A percentile compares a stretch with the other conserved stretches of the same genome.
phyloP scores from a whole-genome alignment of 169 alveolate genomes.

The Plasmodium berghei region DNA sequence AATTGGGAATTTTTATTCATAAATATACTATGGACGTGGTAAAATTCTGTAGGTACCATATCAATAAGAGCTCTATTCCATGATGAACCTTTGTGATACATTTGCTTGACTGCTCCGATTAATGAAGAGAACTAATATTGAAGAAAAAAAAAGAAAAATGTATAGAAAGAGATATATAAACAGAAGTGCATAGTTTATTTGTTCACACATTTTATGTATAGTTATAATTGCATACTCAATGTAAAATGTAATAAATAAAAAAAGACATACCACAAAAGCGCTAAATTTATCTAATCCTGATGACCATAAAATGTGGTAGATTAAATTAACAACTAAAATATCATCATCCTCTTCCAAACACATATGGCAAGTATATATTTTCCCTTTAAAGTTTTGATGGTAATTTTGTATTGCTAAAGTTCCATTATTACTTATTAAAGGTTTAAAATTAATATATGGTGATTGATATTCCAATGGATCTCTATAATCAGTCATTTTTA shows the following conservation, averaged over 20 bases:
- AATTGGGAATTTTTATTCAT: slow-evolving; percentile 15
- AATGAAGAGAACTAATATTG: slow-evolving; percentile 38
- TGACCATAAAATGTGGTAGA: slow-evolving; percentile 43
- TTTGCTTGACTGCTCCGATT: slow-evolving; percentile 64
- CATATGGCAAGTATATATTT: slow-evolving; percentile 26
- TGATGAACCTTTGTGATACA: slow-evolving; percentile 22
- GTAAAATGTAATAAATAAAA: too few species aligned
- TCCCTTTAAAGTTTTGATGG: slow-evolving; percentile 29
- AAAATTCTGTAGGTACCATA: slow-evolving; percentile 69
- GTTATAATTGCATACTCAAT: too few species aligned
- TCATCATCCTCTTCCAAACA: slow-evolving; percentile 45
- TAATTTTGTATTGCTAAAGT: slow-evolving; percentile 19
- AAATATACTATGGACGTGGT: slow-evolving; percentile 17
- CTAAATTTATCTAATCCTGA: slow-evolving; percentile 63
- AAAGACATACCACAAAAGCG: slow-evolving; percentile 24
- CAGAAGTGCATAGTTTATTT: not conserved
- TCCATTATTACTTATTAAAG: slow-evolving; percentile 44
- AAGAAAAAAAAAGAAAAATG: slow-evolving; percentile 3
- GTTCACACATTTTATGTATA: too few species aligned
- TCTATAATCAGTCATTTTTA: slow-evolving; percentile 6
- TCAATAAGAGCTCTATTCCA: slow-evolving; percentile 57
- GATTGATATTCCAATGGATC: slow-evolving; percentile 40
- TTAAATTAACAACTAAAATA: slow-evolving; percentile 49
- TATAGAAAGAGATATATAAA: not conserved
- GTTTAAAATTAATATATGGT: slow-evolving; percentile 32